Percentiles rank a stretch among this genome's conserved stretches.
Evolutionary conservation across 352 stramenopile genomes (phyloP).

Genomic region (Globisporangium ultimum): DNA sequence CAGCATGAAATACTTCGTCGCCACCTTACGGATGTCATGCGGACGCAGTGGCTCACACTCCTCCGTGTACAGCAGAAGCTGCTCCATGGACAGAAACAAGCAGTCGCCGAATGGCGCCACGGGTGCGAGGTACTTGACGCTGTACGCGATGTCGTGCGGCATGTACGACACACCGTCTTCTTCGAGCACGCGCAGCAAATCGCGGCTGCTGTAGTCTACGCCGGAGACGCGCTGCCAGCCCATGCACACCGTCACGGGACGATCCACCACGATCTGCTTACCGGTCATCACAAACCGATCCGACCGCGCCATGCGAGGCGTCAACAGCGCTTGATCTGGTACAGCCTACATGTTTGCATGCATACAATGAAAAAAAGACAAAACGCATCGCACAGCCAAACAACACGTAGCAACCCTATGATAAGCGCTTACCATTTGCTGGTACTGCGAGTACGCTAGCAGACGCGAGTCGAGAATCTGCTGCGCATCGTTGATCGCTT

Average conservation of each 20-base stretch:
- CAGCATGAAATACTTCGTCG: conserved; percentile 72
- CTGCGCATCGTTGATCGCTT: conserved; percentile 72
- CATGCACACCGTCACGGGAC: conserved; percentile 82
- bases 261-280: conserved; percentile 62
- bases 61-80: conserved; percentile 82
- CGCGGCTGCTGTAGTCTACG: conserved; percentile 67
- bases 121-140: conserved; percentile 83
- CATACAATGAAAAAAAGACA: conserved; percentile 8
- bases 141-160: conserved; percentile 85
- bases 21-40: conserved; percentile 65
- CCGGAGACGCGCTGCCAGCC: conserved; percentile 79
- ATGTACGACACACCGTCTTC: conserved; percentile 84
- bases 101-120: conserved; percentile 83
- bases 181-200: conserved; percentile 73
- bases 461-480: conserved; percentile 72
- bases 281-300: conserved; percentile 55
- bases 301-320: conserved; percentile 41
- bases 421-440: conserved; percentile 50
- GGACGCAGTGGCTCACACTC: conserved; percentile 74
- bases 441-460: conserved; percentile 82
- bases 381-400: not conserved
- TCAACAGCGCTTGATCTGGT: conserved; percentile 61
- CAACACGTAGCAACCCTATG: not conserved
- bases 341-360: conserved; percentile 26
- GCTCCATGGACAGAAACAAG: conserved; percentile 86